phyloP scores from a whole-genome alignment of 2,329 filamentous ascomycete species.

The Scytalidium sp. region DNA sequence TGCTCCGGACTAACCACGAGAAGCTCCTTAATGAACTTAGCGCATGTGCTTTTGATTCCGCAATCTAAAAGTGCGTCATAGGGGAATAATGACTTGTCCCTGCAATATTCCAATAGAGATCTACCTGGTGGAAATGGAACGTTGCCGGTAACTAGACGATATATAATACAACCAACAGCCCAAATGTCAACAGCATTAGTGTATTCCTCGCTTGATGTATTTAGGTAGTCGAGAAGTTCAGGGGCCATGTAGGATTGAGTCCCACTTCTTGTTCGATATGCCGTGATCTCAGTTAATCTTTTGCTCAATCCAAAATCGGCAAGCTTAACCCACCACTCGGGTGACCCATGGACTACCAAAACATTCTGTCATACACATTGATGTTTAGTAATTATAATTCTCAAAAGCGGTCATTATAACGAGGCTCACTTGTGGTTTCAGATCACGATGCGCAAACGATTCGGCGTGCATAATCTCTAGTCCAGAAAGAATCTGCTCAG shows the following conservation, averaged over 20 bases:
- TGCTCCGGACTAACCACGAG: background rate
- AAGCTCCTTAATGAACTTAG: background rate
- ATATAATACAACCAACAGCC: slow-evolving; percentile 55
- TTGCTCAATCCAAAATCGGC: slow-evolving; percentile 38
- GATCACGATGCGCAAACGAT: slow-evolving; percentile 32
- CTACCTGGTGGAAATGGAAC: slow-evolving; percentile 10
- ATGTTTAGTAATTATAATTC: background rate
- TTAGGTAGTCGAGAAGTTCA: slow-evolving; percentile 10
- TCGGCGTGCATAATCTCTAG: slow-evolving; percentile 32
- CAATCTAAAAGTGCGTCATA: background rate
- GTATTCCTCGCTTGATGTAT: slow-evolving; percentile 1
- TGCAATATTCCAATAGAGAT: slow-evolving; percentile 3
- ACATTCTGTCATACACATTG: slow-evolving; percentile 25
- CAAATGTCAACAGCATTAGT: slow-evolving; percentile 18
- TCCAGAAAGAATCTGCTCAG: slow-evolving; percentile 30
- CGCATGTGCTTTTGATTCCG: background rate
- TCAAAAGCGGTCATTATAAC: background rate
- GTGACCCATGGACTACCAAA: slow-evolving; percentile 22
- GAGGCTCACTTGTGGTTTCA: slow-evolving; percentile 31
- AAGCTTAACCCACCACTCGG: slow-evolving; percentile 36
- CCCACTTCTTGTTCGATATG: slow-evolving; percentile 8
- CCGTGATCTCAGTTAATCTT: slow-evolving; percentile 11
- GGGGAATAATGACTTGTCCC: slow-evolving; percentile 1
- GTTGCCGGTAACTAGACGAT: slow-evolving; percentile 1
- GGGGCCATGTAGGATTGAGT: slow-evolving; percentile 15